Percentiles rank a stretch among this genome's conserved stretches.
phyloP scores from a whole-genome alignment of 179 eudicot genomes.

The Dionaea muscipula region DNA sequence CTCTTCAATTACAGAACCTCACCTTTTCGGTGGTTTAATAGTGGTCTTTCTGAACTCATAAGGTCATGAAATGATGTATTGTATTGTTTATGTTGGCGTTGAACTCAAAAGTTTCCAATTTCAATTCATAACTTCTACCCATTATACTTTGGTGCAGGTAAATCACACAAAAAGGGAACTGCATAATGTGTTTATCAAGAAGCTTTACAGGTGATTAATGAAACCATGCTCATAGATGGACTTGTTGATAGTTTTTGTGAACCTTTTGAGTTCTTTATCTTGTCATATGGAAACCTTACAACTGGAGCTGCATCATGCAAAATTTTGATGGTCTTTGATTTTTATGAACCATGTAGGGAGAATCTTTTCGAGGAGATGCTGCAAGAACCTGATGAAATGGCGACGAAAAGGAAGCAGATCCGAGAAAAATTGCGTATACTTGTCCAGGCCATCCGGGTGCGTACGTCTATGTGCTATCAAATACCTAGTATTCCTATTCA shows the following conservation, averaged over 20 bases:
- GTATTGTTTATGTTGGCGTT: not conserved
- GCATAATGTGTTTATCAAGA: conserved; percentile 77
- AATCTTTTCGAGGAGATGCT: conserved; percentile 79
- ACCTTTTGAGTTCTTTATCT: not conserved
- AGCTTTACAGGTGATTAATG: conserved; percentile 60
- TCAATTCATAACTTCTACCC: not conserved
- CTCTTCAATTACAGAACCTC: not conserved
- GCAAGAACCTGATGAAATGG: conserved; percentile 77
- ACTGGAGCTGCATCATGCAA: not conserved
- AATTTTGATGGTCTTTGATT: not conserved
- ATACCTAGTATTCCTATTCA: not conserved
- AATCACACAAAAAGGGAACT: conserved; percentile 83
- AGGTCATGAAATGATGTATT: not conserved
- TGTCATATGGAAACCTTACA: not conserved
- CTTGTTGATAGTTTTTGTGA: too few relatives aligned
- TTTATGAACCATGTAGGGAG: conserved; percentile 33
- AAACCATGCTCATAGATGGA: too few relatives aligned
- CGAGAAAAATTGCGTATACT: conserved; percentile 58
- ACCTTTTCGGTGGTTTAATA: not conserved
- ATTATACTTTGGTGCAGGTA: conserved; percentile 34
- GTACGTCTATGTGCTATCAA: conserved; percentile 7
- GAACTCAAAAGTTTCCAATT: too few relatives aligned
- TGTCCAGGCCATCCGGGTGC: conserved; percentile 74
- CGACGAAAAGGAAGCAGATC: conserved; percentile 58
- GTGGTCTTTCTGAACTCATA: not conserved